Evolutionary conservation across 768 basidiomycete genomes (phyloP).

Genomic region (Rhodotorula toruloides): DNA sequence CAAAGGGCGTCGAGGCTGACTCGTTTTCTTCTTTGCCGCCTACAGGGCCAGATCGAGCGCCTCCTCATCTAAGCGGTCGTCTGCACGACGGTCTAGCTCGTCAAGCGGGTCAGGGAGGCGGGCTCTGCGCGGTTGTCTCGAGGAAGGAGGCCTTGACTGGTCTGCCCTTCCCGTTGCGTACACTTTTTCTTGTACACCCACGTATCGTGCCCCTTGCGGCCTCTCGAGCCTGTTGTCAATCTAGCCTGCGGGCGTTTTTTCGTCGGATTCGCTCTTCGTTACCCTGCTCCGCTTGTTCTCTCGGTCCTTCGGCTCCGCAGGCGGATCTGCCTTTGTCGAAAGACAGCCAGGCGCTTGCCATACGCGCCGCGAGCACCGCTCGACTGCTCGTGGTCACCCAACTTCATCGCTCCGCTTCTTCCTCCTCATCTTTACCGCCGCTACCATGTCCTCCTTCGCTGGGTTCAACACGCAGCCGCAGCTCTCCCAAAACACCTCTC

Average conservation of each 20-base stretch:
- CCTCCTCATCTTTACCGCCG: too few species aligned
- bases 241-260: too few species aligned
- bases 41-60: slow-evolving; percentile 49
- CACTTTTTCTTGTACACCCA: background rate
- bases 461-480: background rate
- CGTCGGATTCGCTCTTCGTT: too few species aligned
- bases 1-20: too few species aligned
- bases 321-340: too few species aligned
- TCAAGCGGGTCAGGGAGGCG: background rate
- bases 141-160: slow-evolving; percentile 14
- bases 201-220: background rate
- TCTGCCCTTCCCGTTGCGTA: background rate
- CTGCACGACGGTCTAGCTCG: too few species aligned
- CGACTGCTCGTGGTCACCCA: background rate
- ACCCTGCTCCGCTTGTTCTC: too few species aligned
- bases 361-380: too few species aligned
- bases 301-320: too few species aligned
- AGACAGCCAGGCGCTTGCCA: too few species aligned
- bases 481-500: background rate
- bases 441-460: background rate
- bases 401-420: background rate
- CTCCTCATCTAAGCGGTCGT: slow-evolving; percentile 47
- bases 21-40: background rate
- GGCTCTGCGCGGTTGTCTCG: background rate
- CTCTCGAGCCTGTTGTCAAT: too few species aligned